Base-by-base conservation (phyloP, 228 moss, liverwort and hornwort species). In the Sphagnum magellanicum region DNA sequence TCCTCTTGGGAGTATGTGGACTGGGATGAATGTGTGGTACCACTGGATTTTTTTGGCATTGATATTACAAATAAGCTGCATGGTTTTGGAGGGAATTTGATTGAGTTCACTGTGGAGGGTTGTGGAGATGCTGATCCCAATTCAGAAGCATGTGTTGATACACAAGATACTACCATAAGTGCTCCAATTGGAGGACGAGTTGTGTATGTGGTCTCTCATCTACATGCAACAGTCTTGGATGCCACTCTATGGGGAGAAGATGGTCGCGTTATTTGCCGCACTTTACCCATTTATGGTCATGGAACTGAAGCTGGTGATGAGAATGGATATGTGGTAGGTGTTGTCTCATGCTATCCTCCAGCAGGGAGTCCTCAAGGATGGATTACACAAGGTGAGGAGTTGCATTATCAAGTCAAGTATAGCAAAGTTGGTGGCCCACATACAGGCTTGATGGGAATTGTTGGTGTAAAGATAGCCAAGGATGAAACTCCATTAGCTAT, bases 281-380 rank as follows among this genome's bases (percentile, higher is more conserved):
- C 82, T 15, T 0, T 75, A 14, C 86, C 82, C 64, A 82, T 86
- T 6, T 86, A 86, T 67, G 86, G 82, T 5, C 73, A 75, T 4
- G 82, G 86, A 17, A 68, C 46, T 8, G 67, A 70, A 53, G 82
- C 82, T 6, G 82, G 82, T 10, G 65, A 86, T 16, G 86, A 86
- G 71, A 73, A 73, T 49, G 86, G 82, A 3, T 86, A 86, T 10
- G 82, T 86, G 0, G 86, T 86, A 4, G 82, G 82, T 51, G 75
- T 86, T 1, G 15, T 57, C 48, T 79, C 79, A 49, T 79, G 83
- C 66, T 78, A 70, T 51, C 82, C 82, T 11, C 50, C 71, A 48
- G 9, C 14, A 0, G 79, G 74, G 0, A 9, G 2, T 55, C 67
- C 72, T 49, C 74, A 66, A 69, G 68, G 76, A 8, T 17, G 49